Evolutionary conservation across 139 green algal genomes (phyloP), one percentile per base, ranked within the genome.

Genomic region (Asterochloris sp.): DNA sequence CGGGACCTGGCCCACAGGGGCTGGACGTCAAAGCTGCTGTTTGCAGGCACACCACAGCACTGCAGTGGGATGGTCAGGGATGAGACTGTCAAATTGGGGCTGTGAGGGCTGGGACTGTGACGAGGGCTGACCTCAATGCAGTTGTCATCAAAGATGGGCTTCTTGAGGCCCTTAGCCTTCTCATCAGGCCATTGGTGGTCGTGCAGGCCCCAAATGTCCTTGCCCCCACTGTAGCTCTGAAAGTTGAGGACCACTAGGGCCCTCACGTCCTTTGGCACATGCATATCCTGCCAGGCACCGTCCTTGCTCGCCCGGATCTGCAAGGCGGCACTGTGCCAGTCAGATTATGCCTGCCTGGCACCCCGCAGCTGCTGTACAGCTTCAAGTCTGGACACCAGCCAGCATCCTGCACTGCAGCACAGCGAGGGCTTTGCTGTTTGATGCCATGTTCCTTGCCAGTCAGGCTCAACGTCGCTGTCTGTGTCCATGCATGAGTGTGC

Each of bases 161-260:
- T 64, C 62, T 80, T 62, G 26, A 81, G 87, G 74, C 86, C 84
- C 68, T 75, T 76, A 69, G 66, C 81, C 78, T 83, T 19, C 69
- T 90, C 81, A 0, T 81, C 77, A 76, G 76, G 27, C 13, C 80
- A 24, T 81, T 80, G n/a, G 77, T 74, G 62, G 16, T 83, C 73
- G 27, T 82, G 68, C 74, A 93, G 74, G 23, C 94, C 94, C 91
- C 92, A 96, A 60, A 97, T 85, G 87, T 97, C 94, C n/a, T 90
- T 89, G 23, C 94, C 94, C 23, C 94, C 94, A 17, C 83, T 94
- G 68, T 96, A 96, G 76, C 83, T 92, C 90, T 95, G 88, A 62
- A 95, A 79, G 80, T 97, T 97, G 69, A 97, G 89, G 69, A 97
- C 73, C 74, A 96, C 91, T 1, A 97, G 76, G 17, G 91, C 93